phyloP scores from a whole-genome alignment of 2,329 filamentous ascomycete genomes.

The Dothiorella sarmentorum region DNA sequence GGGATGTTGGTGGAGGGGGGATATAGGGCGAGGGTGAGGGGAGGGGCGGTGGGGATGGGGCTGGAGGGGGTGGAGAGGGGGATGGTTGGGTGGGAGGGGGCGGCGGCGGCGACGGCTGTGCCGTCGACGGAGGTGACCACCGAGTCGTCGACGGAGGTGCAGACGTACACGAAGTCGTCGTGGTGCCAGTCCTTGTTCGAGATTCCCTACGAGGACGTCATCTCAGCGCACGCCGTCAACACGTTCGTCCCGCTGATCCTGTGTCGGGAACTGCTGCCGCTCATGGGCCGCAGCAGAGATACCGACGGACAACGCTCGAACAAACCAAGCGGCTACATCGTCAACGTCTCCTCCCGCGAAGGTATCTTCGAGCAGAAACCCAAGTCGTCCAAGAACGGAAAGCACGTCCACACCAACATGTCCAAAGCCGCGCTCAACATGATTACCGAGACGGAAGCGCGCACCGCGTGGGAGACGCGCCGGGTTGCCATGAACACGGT shows the following conservation, averaged over 20 bases:
- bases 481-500: constrained; percentile 39
- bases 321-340: constrained; percentile 27
- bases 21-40: background rate
- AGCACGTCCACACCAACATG: constrained; percentile 30
- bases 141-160: too few relatives aligned
- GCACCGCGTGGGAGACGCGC: constrained; percentile 28
- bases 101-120: background rate
- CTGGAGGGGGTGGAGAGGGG: background rate
- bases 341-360: constrained; percentile 38
- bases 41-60: background rate
- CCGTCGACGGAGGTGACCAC: too few relatives aligned
- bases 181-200: constrained; percentile 36
- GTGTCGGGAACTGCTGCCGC: constrained; percentile 35
- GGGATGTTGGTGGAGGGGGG: constrained; percentile 27
- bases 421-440: constrained; percentile 42
- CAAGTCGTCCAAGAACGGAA: background rate
- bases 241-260: constrained; percentile 40
- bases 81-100: background rate
- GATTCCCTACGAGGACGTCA: constrained; percentile 40
- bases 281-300: constrained; percentile 24
- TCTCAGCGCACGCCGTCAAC: constrained; percentile 38
- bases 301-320: background rate
- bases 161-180: constrained; percentile 27
- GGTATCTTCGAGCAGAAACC: constrained; percentile 31
- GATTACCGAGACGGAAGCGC: constrained; percentile 40